phyloP scores from a whole-genome alignment of 2,329 filamentous ascomycete species.

The Aureobasidium sp. region DNA sequence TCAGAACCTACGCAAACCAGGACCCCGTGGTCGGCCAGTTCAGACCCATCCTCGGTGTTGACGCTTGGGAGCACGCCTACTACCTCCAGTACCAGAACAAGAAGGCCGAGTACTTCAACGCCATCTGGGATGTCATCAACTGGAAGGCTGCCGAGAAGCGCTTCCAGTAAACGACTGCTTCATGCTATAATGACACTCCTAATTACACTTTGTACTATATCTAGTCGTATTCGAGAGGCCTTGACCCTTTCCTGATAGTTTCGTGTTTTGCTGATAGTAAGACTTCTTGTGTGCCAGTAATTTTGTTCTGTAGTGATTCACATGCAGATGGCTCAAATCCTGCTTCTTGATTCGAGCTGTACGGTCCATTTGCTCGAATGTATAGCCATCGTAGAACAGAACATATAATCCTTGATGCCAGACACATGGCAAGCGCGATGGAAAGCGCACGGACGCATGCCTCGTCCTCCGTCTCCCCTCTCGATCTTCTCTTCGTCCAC shows the following conservation, averaged over 20 bases:
- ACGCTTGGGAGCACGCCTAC: constrained; percentile 96
- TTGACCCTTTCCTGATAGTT: not conserved
- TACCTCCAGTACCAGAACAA: constrained; percentile 95
- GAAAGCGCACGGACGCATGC: too few species aligned
- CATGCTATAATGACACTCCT: not conserved
- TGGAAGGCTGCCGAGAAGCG: constrained; percentile 84
- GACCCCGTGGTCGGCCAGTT: constrained; percentile 81
- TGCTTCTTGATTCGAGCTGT: too few species aligned
- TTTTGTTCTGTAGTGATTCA: not conserved
- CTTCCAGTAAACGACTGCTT: constrained; percentile 45
- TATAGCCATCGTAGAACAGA: too few species aligned
- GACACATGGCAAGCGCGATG: too few species aligned
- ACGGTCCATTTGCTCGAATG: too few species aligned
- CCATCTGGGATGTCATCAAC: constrained; percentile 93
- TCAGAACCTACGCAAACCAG: constrained; percentile 76
- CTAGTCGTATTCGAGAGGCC: constrained; percentile 1
- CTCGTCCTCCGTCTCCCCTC: too few species aligned
- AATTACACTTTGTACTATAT: constrained; percentile 3
- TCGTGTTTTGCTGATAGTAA: not conserved
- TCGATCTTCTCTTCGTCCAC: too few species aligned
- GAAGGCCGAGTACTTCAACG: constrained; percentile 91
- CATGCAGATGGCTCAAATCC: too few species aligned
- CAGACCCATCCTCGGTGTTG: constrained; percentile 76
- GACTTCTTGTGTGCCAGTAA: not conserved
- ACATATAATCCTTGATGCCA: too few species aligned